A percentile compares a stretch with the other conserved stretches of the same genome.
Evolutionary conservation across 495 filamentous ascomycete species (phyloP).

Genomic region (Cryomyces minteri): DNA sequence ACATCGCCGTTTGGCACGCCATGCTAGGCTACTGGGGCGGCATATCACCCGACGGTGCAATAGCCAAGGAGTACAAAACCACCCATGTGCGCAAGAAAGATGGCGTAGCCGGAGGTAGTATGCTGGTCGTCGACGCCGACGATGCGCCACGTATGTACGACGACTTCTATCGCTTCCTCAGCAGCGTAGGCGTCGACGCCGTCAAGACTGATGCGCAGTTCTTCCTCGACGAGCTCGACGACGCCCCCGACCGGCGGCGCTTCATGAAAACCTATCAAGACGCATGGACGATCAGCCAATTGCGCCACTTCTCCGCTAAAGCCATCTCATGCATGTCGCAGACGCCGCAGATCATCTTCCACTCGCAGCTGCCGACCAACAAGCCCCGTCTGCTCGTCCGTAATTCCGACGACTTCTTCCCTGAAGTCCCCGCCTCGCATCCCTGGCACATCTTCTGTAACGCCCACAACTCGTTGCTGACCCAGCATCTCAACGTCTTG

Average conservation of each 20-base stretch:
- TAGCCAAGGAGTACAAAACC: constrained; percentile 65
- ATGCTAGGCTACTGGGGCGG: constrained; percentile 86
- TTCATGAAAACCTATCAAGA: constrained; percentile 65
- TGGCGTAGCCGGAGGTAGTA: constrained; percentile 37
- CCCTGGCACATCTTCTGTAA: constrained; percentile 93
- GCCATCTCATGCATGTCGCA: constrained; percentile 89
- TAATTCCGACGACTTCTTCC: constrained; percentile 92
- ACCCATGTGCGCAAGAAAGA: constrained; percentile 37
- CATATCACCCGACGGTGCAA: constrained; percentile 47
- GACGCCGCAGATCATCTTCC: constrained; percentile 65
- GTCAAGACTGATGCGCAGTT: constrained; percentile 90
- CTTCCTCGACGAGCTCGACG: constrained; percentile 55
- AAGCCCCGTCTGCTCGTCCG: constrained; percentile 52
- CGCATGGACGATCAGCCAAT: constrained; percentile 61
- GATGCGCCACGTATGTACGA: constrained; percentile 64
- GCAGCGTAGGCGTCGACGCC: constrained; percentile 47
- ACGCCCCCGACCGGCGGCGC: constrained; percentile 43
- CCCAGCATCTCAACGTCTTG: constrained; percentile 49
- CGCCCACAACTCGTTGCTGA: constrained; percentile 76
- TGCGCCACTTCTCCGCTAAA: constrained; percentile 57
- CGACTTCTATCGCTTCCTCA: constrained; percentile 79
- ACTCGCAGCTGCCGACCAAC: constrained; percentile 58
- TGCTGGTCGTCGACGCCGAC: constrained; percentile 55
- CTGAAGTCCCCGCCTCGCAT: constrained; percentile 55
- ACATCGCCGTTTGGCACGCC: constrained; percentile 91